Base-by-base conservation (phyloP, 208 protist genomes). In the Tritrichomonas musculus region DNA sequence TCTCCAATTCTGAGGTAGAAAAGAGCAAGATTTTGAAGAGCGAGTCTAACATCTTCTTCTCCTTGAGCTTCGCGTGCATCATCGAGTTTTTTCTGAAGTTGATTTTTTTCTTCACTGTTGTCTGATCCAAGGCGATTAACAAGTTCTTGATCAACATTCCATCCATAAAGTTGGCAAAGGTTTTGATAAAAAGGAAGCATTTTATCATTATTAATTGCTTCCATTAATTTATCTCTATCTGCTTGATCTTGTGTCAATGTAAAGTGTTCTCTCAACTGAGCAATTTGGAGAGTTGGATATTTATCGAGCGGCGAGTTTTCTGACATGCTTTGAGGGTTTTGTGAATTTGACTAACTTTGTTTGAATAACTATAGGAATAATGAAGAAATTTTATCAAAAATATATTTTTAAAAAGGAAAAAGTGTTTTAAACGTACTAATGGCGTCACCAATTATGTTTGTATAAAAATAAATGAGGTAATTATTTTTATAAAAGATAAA, bases 1-100 rank as follows among this genome's bases (percentile, higher is more conserved):
- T 88, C 77, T 57, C 77, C 77, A 20, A 88, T 88, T 17, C 47
- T 44, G 11, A 88, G 20, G 47, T 39, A 88, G 47, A 88, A 88
- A 14, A 88, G 39, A 8, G 77, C 77, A 36, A 88, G 44, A 39
- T 53, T 88, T 57, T 88, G 77, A 5, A 53, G 39, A 17, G 77
- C 77, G 11, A 88, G 5, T 27, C 77, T 25, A 57, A 88, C 77
- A 57, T 88, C 77, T 88, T 88, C 77, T 88, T 88, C 77, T 2
- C 41, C 44, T 88, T 88, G 41, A 36, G 44, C 47, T 30, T 88
- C 77, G 33, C 25, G 44, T 17, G 77, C 77, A 36, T 88, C 77
- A 55, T 25, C 20, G 0, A 88, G 8, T 11, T 25, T 33, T 11
- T 57, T 14, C 39, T 88, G 41, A 22, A 88, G 47, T 39, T 88